Evolutionary conservation across 1,139 yeast genomes (phyloP).

Genomic region (Candida labiduridarum): DNA sequence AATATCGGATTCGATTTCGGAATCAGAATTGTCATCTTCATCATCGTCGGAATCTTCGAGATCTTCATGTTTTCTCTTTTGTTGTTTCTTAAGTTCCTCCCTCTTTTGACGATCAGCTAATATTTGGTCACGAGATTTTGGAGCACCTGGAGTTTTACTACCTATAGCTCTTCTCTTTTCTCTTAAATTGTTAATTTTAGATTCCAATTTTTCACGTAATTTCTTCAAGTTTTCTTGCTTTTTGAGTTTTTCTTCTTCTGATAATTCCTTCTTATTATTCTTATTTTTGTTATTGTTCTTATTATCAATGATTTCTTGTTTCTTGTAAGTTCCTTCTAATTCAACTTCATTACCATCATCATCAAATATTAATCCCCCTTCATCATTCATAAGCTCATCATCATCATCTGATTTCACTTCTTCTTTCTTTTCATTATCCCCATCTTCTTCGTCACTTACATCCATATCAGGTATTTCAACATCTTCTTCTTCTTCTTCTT

Average conservation of each 20-base stretch:
- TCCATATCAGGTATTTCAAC: conserved; percentile 14
- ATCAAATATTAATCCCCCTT: conserved; percentile 60
- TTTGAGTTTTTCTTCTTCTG: conserved; percentile 50
- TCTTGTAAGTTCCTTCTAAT: conserved; percentile 17
- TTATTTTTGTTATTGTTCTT: conserved; percentile 14
- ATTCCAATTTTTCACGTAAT: conserved; percentile 71
- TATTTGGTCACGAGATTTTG: conserved; percentile 76
- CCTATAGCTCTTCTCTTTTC: conserved; percentile 94
- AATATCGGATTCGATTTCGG: conserved; percentile 36
- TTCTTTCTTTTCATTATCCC: conserved; percentile 18
- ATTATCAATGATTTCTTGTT: conserved; percentile 15
- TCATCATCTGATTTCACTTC: conserved; percentile 16
- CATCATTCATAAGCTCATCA: conserved; percentile 30
- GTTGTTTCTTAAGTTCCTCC: conserved; percentile 42
- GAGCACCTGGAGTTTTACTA: conserved; percentile 75
- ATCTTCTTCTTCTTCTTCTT: conserved; percentile 10
- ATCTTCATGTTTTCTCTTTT: conserved; percentile 42
- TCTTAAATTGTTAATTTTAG: conserved; percentile 67
- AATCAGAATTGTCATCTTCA: conserved; percentile 18
- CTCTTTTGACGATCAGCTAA: conserved; percentile 56
- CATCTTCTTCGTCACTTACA: conserved; percentile 17
- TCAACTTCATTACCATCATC: conserved; percentile 74
- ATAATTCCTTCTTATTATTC: conserved; percentile 27
- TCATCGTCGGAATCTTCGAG: conserved; percentile 27
- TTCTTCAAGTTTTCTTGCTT: conserved; percentile 61